Base-by-base conservation (phyloP, 176 grass and related monocot genomes). In the Poa pratensis region DNA sequence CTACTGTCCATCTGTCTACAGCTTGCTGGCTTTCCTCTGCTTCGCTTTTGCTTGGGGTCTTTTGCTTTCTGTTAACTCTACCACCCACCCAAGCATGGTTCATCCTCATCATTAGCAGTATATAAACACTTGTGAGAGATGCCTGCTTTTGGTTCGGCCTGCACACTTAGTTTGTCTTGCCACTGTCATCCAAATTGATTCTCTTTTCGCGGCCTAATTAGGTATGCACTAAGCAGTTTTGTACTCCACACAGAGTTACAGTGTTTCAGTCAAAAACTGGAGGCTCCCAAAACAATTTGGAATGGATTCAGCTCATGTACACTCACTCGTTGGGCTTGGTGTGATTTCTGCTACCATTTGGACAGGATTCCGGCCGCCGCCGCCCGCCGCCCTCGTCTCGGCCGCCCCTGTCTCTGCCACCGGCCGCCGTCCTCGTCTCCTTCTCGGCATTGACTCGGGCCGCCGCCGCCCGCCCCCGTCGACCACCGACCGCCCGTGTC, bases 41-140 rank as follows among this genome's bases (percentile, higher is more conserved):
- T 52, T 75, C 51, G 49, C 51, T 85, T 82, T 90, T 64, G 40
- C 40, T 42, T 42, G 73, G 68, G 50, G 61, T 7, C 52, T 43
- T 49, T 49, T 48, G 69, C 77, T 39, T 85, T 89, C 2, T 37
- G 61, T 57, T 67, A 43, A 78, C 23, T 66, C 51, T 59, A 73
- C 75, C 35, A 69, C 67, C 59, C 40, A 80, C 67, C 59, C 52
- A 87, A 48, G 75, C 85, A 80, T 75, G 81, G 54, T 58, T 84
- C 48, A n/a, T 64, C 27, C 30, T 26, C 69, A 87, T 82, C 84
- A 87, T 89, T 57, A 87, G 43, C 45, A 26, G 61, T 79, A 30
- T 15, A 13, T 10, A 50, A 18, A 15, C 58, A 22, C 65, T 27
- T 46, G 9, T 1, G 23, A 26, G 62, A 73, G 22, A 78, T 73